Percentiles rank a stretch among this genome's conserved stretches.
Evolutionary conservation across 495 filamentous ascomycete genomes (phyloP).

Genomic region (Jackrogersella multiformis): DNA sequence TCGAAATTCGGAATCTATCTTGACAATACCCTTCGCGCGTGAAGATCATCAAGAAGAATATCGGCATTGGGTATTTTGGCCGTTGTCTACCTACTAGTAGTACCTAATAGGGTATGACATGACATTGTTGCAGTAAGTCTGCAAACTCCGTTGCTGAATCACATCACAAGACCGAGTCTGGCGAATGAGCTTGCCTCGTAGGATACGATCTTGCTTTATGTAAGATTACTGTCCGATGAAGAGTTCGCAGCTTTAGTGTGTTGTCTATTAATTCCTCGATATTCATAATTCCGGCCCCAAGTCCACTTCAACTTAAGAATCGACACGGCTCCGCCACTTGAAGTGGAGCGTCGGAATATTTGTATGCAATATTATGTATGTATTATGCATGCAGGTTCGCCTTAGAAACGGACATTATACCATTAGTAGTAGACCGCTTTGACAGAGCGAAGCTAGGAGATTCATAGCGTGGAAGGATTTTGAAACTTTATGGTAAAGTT

Average conservation of each 20-base stretch:
- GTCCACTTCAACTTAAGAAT: slow-evolving; percentile 29
- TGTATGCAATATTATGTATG: slow-evolving; percentile 30
- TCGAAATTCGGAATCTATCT: slow-evolving; percentile 8
- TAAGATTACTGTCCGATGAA: slow-evolving; percentile 37
- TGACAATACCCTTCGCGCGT: background rate
- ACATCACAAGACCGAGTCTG: slow-evolving; percentile 22
- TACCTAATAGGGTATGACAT: too few species aligned
- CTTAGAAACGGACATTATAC: slow-evolving; percentile 31
- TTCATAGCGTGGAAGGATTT: slow-evolving; percentile 17
- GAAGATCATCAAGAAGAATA: slow-evolving; percentile 23
- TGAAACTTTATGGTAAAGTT: slow-evolving; percentile 18
- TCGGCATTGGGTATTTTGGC: slow-evolving; percentile 2
- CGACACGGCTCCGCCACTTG: slow-evolving; percentile 16
- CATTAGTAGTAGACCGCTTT: slow-evolving; percentile 30
- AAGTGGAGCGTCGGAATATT: slow-evolving; percentile 35
- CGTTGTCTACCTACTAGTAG: slow-evolving; percentile 11
- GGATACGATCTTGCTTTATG: slow-evolving; percentile 38
- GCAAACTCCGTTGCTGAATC: slow-evolving; percentile 17
- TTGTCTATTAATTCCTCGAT: slow-evolving; percentile 6
- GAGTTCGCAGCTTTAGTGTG: slow-evolving; percentile 37
- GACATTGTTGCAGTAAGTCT: too few species aligned
- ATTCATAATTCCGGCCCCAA: slow-evolving; percentile 25
- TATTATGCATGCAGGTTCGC: slow-evolving; percentile 1
- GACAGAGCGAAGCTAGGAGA: slow-evolving; percentile 24
- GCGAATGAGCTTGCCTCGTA: slow-evolving; percentile 21